Percentiles rank a stretch among this genome's conserved stretches.
phyloP scores from a whole-genome alignment of 116 monocot genomes.

The Papilionanthe hybrid region DNA sequence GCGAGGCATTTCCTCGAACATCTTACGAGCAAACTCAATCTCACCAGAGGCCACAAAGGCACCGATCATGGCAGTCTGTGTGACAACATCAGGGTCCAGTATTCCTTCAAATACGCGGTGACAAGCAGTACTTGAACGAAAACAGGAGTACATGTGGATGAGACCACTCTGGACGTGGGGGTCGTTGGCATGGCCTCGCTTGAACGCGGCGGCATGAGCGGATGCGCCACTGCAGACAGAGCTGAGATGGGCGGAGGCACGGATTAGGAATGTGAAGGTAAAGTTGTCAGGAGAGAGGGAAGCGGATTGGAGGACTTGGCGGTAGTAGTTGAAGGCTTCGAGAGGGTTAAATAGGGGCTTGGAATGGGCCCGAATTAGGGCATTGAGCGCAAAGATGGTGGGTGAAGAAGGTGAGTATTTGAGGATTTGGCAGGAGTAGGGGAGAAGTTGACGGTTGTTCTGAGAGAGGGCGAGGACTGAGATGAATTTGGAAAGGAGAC shows the following conservation, averaged over 20 bases:
- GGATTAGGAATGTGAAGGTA: conserved; percentile 82
- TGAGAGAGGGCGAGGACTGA: conserved; percentile 30
- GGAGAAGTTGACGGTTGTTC: conserved; percentile 17
- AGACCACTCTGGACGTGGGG: conserved; percentile 52
- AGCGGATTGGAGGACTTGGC: conserved; percentile 39
- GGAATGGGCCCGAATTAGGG: conserved; percentile 61
- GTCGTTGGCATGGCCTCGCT: conserved; percentile 44
- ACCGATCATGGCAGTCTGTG: conserved; percentile 53
- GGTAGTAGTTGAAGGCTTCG: conserved; percentile 43
- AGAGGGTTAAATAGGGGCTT: conserved; percentile 24
- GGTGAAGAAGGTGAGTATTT: conserved; percentile 22
- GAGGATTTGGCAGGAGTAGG: conserved; percentile 43
- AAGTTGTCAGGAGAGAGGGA: conserved; percentile 60
- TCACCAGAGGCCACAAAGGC: conserved; percentile 39
- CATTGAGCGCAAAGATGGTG: conserved; percentile 41
- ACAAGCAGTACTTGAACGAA: conserved; percentile 20
- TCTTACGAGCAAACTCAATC: conserved; percentile 33
- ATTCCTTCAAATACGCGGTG: conserved; percentile 30
- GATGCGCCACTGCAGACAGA: conserved; percentile 18
- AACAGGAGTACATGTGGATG: conserved; percentile 53
- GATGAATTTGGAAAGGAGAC: conserved; percentile 32
- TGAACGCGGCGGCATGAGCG: conserved; percentile 45
- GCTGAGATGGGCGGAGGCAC: conserved; percentile 30
- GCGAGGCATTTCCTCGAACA: conserved; percentile 63
- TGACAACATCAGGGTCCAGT: conserved; percentile 38